Percentiles rank a stretch among this genome's conserved stretches.
Conservation (phyloP, 2,329 filamentous ascomycete species). For the Fusarium vanettenii region DNA sequence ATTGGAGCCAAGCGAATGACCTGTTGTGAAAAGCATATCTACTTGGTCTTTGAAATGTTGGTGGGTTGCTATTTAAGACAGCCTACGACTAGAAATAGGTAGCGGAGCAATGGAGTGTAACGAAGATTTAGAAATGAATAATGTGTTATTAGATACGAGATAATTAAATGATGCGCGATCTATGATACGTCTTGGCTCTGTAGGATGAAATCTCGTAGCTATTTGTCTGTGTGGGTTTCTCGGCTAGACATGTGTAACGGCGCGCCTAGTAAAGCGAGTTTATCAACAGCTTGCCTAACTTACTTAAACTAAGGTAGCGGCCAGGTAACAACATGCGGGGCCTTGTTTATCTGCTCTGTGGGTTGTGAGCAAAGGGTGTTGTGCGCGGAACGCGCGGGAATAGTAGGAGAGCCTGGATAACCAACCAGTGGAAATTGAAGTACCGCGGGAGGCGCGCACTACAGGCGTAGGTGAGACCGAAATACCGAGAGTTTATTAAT, state of each 20-base stretch:
- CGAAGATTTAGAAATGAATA: too few relatives aligned
- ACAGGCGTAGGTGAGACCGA: not conserved
- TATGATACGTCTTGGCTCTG: too few relatives aligned
- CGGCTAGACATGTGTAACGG: not conserved
- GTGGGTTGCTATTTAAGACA: too few relatives aligned
- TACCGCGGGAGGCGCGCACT: not conserved
- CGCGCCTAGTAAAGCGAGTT: not conserved
- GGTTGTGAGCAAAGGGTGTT: not conserved
- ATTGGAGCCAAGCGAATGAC: too few relatives aligned
- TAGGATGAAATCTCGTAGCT: too few relatives aligned
- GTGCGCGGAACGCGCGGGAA: not conserved
- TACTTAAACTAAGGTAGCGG: accelerated
- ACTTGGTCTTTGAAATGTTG: too few relatives aligned
- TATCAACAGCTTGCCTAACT: not conserved
- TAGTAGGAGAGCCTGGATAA: not conserved
- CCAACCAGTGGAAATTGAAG: not conserved
- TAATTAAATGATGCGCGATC: too few relatives aligned
- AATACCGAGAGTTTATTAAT: not conserved
- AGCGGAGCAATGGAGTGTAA: too few relatives aligned
- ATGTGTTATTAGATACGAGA: too few relatives aligned
- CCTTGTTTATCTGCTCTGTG: not conserved
- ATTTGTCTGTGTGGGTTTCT: too few relatives aligned
- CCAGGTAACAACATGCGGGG: accelerated
- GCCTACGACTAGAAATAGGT: too few relatives aligned
- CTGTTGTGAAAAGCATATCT: too few relatives aligned